A percentile compares a stretch with the other conserved stretches of the same genome.
These are phyloP conservation scores for Serendipita sp. DNA, from an alignment of 768 basidiomycete species.

Conservation along the genomic window DNA sequence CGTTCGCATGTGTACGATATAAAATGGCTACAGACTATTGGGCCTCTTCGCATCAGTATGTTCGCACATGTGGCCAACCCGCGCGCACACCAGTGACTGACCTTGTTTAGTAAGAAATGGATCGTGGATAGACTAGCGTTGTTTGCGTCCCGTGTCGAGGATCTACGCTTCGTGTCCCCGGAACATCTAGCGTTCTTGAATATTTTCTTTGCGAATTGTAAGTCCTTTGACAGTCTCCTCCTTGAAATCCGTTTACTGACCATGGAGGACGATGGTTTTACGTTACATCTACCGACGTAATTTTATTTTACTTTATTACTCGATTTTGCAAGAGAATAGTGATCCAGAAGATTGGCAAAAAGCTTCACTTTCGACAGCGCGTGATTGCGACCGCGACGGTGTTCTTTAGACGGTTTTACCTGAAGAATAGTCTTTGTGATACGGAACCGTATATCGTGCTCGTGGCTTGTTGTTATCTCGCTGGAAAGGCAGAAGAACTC, in stretches of 20 bases:
- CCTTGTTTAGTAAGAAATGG: slow-evolving; percentile 65
- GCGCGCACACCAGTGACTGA: neutral
- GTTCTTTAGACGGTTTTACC: slow-evolving; percentile 92
- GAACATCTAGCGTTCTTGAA: slow-evolving; percentile 66
- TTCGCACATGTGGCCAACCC: no score
- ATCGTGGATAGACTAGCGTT: slow-evolving; percentile 69
- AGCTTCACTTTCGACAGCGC: slow-evolving; percentile 67
- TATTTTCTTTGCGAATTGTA: slow-evolving; percentile 82
- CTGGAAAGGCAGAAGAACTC: slow-evolving; percentile 93
- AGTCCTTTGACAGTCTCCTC: no score
- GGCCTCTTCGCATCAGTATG: slow-evolving; percentile 80
- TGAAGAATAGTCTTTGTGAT: slow-evolving; percentile 90
- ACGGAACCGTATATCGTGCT: slow-evolving; percentile 91
- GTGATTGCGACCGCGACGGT: slow-evolving; percentile 89
- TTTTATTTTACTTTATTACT: neutral
- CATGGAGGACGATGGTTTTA: no score
- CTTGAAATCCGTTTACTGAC: no score
- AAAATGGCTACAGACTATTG: slow-evolving; percentile 83
- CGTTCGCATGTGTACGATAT: no score
- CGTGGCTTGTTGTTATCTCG: slow-evolving; percentile 87
- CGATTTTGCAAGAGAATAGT: slow-evolving; percentile 30
- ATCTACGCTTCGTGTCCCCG: slow-evolving; percentile 60
- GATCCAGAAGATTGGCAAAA: slow-evolving; percentile 76
- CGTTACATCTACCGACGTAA: no score
- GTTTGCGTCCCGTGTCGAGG: slow-evolving; percentile 55